A percentile compares a stretch with the other conserved stretches of the same genome.
These are phyloP conservation scores for Epichloe gansuensis DNA, from an alignment of 2,329 filamentous ascomycete species.

Conservation along the genomic window DNA sequence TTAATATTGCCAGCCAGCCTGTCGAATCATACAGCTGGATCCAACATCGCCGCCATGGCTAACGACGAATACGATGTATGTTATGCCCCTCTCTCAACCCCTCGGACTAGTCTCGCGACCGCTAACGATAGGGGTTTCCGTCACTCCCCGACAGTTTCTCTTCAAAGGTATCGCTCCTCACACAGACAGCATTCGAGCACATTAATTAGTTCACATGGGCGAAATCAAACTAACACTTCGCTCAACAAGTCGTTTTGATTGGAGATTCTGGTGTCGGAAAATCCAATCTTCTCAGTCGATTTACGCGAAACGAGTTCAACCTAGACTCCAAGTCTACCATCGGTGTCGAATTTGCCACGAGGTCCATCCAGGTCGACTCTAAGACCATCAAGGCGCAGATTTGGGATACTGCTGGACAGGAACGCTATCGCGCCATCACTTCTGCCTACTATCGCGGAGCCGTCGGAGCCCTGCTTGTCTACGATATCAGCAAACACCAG, in stretches of 20 bases:
- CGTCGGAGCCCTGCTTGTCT: constrained; percentile 92
- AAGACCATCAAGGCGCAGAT: constrained; percentile 99
- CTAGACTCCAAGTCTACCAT: constrained; percentile 99
- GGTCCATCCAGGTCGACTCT: constrained; percentile 95
- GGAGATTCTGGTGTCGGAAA: constrained; percentile 99
- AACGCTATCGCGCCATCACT: constrained; percentile 97
- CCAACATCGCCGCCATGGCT: constrained; percentile 57
- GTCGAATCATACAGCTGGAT: not conserved
- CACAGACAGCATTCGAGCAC: constrained; percentile 9
- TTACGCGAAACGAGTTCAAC: constrained; percentile 99
- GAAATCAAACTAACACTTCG: constrained; percentile 18
- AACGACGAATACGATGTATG: constrained; percentile 99
- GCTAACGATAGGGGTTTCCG: constrained; percentile 19
- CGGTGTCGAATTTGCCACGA: constrained; percentile 96
- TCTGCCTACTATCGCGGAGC: constrained; percentile 98
- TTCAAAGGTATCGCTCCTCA: constrained; percentile 70
- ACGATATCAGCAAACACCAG: constrained; percentile 99
- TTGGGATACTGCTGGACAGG: constrained; percentile 98
- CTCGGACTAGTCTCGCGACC: constrained; percentile 12
- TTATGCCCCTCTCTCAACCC: constrained; percentile 12
- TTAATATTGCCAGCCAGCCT: not conserved
- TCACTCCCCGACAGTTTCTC: constrained; percentile 58
- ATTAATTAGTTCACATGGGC: constrained; percentile 3
- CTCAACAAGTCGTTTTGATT: constrained; percentile 75
- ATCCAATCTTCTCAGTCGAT: constrained; percentile 98